Evolutionary conservation across 2,329 filamentous ascomycete genomes (phyloP).

Genomic region (Hypoxylon sp.): DNA sequence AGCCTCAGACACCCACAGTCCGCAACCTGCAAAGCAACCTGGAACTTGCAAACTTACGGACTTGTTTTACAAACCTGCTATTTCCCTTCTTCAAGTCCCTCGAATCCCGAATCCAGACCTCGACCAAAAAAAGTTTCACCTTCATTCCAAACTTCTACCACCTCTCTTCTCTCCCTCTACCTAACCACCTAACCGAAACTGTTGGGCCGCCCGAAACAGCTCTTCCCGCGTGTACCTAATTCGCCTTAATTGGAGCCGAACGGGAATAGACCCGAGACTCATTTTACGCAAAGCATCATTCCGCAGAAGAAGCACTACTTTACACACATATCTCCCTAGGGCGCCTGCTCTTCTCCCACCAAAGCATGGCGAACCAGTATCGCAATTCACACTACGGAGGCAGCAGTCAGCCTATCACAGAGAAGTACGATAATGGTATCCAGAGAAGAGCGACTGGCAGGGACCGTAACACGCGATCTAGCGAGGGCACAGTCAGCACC

Average conservation of each 20-base stretch:
- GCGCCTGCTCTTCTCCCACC: conserved; percentile 28
- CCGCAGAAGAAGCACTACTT: conserved; percentile 18
- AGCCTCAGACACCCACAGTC: conserved; percentile 36
- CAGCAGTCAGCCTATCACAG: conserved; percentile 50
- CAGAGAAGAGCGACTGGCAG: conserved; percentile 54
- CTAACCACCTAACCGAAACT: too few relatives aligned
- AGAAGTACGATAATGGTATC: conserved; percentile 56
- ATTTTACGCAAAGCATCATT: conserved; percentile 26
- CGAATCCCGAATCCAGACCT: conserved; percentile 38
- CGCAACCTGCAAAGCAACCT: not conserved
- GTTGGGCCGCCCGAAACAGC: not conserved
- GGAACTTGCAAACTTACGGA: conserved; percentile 5
- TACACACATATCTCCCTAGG: conserved; percentile 19
- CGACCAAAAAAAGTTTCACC: conserved; percentile 44
- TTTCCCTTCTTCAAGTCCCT: conserved; percentile 26
- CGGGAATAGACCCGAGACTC: conserved; percentile 22
- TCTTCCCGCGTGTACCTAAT: conserved; percentile 9
- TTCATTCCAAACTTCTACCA: conserved; percentile 44
- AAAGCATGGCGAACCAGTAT: conserved; percentile 65
- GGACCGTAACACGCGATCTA: conserved; percentile 73
- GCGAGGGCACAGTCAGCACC: conserved; percentile 91
- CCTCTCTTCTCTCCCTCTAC: not conserved
- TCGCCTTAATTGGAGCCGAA: conserved; percentile 21
- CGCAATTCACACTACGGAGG: conserved; percentile 65
- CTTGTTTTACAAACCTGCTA: conserved; percentile 22